Conservation (phyloP, 2,329 filamentous ascomycete species). For the Rutstroemia sp. region DNA sequence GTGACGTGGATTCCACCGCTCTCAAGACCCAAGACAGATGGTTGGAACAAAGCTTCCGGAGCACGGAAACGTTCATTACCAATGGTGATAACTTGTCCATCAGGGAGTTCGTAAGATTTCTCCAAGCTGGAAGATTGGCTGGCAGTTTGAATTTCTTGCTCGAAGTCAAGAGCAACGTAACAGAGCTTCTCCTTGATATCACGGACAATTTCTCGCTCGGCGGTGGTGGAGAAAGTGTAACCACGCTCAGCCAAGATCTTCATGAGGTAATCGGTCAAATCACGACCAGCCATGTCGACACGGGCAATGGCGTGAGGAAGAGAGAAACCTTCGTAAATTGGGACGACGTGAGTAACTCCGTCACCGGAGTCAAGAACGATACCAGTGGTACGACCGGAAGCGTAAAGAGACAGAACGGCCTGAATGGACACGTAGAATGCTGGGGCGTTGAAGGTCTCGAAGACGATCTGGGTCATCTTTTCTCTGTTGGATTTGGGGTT, state of each 20-base stretch:
- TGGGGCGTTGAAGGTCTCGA: slow-evolving; percentile 99
- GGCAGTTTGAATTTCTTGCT: slow-evolving; percentile 99
- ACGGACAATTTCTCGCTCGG: slow-evolving; percentile 99
- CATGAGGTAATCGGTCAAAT: slow-evolving; percentile 99
- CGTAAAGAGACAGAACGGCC: slow-evolving; percentile 98
- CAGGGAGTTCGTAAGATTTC: slow-evolving; percentile 99
- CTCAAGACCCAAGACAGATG: slow-evolving; percentile 95
- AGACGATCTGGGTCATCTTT: slow-evolving; percentile 99
- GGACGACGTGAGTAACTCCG: slow-evolving; percentile 99
- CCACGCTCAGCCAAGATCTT: slow-evolving; percentile 99
- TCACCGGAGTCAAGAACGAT: slow-evolving; percentile 99
- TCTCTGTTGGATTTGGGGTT: slow-evolving; percentile 99
- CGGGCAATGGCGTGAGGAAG: slow-evolving; percentile 99
- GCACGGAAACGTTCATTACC: slow-evolving; percentile 99
- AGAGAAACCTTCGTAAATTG: slow-evolving; percentile 99
- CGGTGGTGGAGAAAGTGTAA: slow-evolving; percentile 99
- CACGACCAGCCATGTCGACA: slow-evolving; percentile 99
- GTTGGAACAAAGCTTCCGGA: slow-evolving; percentile 99
- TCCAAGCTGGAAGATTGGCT: slow-evolving; percentile 97
- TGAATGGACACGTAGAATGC: slow-evolving; percentile 99
- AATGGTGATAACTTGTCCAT: slow-evolving; percentile 99
- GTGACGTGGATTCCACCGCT: slow-evolving; percentile 98
- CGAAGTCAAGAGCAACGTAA: slow-evolving; percentile 99
- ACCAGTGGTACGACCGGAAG: slow-evolving; percentile 99
- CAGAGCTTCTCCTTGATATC: slow-evolving; percentile 99